These are phyloP conservation scores for Microthlaspi erraticum DNA, from an alignment of 345 rosid species.

Conservation along the genomic window DNA sequence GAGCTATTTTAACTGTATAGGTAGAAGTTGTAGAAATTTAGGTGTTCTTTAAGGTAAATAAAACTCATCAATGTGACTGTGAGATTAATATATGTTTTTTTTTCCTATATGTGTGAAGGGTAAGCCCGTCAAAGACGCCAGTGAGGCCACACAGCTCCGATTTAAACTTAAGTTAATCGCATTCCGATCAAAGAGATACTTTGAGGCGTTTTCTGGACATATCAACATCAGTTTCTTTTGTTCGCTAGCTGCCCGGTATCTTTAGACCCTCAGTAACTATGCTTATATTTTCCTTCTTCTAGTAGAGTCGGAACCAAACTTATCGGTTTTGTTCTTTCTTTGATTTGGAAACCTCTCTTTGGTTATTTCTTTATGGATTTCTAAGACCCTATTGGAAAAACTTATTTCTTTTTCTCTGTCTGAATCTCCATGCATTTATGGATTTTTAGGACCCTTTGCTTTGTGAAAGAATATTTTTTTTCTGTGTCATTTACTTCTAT, in stretches of 20 bases:
- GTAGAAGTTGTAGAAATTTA: background rate
- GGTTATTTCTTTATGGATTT: constrained; percentile 5
- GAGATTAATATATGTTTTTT: background rate
- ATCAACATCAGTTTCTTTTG: background rate
- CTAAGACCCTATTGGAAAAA: background rate
- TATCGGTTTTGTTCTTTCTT: background rate
- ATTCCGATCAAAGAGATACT: constrained; percentile 1
- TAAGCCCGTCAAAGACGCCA: constrained; percentile 97
- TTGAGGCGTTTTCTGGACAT: constrained; percentile 19
- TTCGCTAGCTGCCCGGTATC: background rate
- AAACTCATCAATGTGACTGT: constrained; percentile 4
- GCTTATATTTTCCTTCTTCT: constrained; percentile 1
- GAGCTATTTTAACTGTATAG: background rate
- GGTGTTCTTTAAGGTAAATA: background rate
- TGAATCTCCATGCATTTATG: background rate
- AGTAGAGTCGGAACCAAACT: background rate
- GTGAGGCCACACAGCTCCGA: constrained; percentile 72
- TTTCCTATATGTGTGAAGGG: constrained; percentile 53
- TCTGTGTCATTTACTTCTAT: background rate
- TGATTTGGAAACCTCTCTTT: constrained; percentile 1
- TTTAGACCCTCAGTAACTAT: constrained; percentile 17
- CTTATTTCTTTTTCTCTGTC: background rate
- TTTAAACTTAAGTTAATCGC: constrained; percentile 35
- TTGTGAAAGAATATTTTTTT: background rate
- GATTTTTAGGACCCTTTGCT: background rate